phyloP scores from a whole-genome alignment of 148 eudicot genomes.

The Rheum nobile region DNA sequence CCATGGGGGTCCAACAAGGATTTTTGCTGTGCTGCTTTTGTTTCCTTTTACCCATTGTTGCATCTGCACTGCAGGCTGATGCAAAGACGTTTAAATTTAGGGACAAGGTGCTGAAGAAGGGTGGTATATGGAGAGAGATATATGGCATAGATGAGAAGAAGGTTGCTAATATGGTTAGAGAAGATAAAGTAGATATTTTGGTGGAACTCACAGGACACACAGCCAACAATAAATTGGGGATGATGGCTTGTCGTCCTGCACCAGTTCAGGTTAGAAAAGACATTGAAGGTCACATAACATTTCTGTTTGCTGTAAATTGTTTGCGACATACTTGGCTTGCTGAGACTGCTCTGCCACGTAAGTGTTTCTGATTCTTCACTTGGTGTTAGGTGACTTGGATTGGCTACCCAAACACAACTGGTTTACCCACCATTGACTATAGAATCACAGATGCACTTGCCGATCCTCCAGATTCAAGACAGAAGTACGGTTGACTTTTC shows the following conservation, averaged over 20 bases:
- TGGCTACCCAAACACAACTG: constrained; percentile 99
- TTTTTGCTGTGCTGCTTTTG: not conserved
- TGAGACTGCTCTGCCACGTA: not conserved
- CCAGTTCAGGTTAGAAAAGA: constrained; percentile 69
- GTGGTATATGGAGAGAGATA: constrained; percentile 95
- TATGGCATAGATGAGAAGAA: constrained; percentile 95
- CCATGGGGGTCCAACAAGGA: not conserved
- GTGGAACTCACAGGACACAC: constrained; percentile 99
- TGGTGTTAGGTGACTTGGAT: constrained; percentile 89
- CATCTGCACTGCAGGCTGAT: constrained; percentile 57
- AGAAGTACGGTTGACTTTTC: constrained; percentile 48
- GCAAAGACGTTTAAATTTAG: constrained; percentile 89
- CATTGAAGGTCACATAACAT: not conserved
- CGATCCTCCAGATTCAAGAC: constrained; percentile 72
- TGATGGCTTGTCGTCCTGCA: constrained; percentile 97
- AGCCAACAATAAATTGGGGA: constrained; percentile 94
- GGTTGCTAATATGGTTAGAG: constrained; percentile 89
- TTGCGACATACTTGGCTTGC: not conserved
- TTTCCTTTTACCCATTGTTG: not conserved
- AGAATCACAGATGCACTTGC: constrained; percentile 80
- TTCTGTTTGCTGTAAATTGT: constrained; percentile 1
- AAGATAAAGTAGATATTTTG: constrained; percentile 90
- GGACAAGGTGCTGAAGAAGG: constrained; percentile 74
- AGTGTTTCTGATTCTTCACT: not conserved
- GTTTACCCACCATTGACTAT: constrained; percentile 91